Conservation (phyloP, 192 early-diverging fungal species). For the Linnemannia zychae region DNA sequence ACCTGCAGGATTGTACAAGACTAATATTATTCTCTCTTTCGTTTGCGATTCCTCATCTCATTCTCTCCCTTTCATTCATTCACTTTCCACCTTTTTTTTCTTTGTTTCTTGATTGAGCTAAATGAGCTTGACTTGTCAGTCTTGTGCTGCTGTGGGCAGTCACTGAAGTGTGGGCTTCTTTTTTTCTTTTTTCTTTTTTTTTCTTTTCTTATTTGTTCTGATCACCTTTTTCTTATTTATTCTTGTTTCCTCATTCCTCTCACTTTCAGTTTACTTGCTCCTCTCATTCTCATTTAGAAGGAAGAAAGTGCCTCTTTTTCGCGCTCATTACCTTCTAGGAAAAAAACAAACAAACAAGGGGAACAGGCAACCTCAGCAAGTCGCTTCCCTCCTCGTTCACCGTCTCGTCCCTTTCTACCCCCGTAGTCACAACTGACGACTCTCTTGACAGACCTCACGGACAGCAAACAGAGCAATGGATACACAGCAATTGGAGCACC, state of each 20-base stretch:
- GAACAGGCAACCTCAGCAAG: neutral
- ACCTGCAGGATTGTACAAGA: neutral
- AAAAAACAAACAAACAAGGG: neutral
- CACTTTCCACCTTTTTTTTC: too few relatives aligned
- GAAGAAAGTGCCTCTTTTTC: neutral
- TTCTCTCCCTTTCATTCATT: neutral
- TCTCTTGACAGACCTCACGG: neutral
- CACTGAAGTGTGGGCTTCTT: neutral
- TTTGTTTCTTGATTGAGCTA: neutral
- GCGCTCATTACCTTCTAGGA: neutral
- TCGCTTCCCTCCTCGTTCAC: neutral
- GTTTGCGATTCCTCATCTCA: neutral
- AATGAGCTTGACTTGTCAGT: neutral
- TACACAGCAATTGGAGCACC: neutral
- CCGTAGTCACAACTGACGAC: neutral
- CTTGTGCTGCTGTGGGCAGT: neutral
- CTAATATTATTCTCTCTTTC: neutral
- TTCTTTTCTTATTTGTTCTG: conserved; percentile 13
- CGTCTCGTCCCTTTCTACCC: neutral
- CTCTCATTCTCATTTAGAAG: neutral
- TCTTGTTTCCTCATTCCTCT: neutral
- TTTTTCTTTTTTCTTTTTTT: neutral
- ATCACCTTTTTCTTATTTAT: conserved; percentile 14
- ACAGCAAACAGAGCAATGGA: neutral
- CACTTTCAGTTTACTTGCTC: neutral